Base-by-base conservation (phyloP, 768 basidiomycete genomes). In the Lactifluus echinatus region DNA sequence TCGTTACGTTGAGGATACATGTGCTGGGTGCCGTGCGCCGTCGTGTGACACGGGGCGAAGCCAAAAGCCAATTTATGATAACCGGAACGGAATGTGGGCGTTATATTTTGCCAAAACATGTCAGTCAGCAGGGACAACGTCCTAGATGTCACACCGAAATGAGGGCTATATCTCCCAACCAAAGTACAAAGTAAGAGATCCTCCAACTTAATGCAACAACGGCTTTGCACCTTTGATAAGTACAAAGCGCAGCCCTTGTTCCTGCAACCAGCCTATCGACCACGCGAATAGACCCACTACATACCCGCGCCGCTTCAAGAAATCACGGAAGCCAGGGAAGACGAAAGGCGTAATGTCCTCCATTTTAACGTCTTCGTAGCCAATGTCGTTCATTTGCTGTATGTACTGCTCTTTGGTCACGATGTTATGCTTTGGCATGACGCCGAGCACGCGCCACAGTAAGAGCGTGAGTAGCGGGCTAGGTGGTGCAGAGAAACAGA, bases 311-410 rank as follows among this genome's bases (percentile, higher is more conserved):
- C 57, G 63, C 53, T 72, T 71, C 51, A 87, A 63, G 63, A 84
- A 86, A 14, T 40, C 31, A 4, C 73, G 66, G 65, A 86, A 83
- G 1, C 75, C 74, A 29, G 82, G 81, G 64, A 84, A 83, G 23
- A 85, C 84, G 37, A 79, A 70, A 19, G 67, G 53, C 14, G 77
- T 79, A 15, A 85, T 75, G 63, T 85, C 82, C 61, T 83, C 78
- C 33, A 84, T 28, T n/a, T 68, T 54, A 8, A 84, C 71, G 57
- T 82, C 76, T 4, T 65, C 68, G 64, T 74, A 87, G 6, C 85
- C 84, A 52, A 82, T 72, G 14, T 70, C 58, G 34, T 68, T 59
- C 74, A 86, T 68, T 45, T 72, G 66, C 8, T 63, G 60, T 6
- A 72, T 63, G 64, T 85, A 85, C 24, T 73, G 72, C 21, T 71